Conservation (phyloP, 768 basidiomycete genomes). For the Leccinellum albellum region DNA sequence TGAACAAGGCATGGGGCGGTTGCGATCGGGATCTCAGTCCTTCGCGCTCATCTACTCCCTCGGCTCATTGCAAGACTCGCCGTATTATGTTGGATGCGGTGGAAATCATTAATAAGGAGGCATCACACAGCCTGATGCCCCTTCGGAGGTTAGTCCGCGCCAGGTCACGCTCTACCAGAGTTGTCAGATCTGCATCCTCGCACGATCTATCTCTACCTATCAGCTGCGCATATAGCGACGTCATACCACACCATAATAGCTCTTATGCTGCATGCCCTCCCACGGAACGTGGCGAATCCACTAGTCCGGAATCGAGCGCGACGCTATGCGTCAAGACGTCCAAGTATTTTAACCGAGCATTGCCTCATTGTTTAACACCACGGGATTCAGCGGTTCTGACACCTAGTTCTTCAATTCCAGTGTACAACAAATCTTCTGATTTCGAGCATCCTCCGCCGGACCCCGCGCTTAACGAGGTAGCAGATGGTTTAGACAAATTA, state of each 20-base stretch:
- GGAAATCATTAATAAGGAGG: conserved; percentile 12
- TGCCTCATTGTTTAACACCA: not conserved
- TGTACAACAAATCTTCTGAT: conserved; percentile 4
- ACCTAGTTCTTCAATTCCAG: conserved; percentile 3
- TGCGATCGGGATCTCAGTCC: not conserved
- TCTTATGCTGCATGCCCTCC: not conserved
- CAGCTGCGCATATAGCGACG: not conserved
- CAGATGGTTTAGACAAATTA: not conserved
- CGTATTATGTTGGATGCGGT: conserved; percentile 17
- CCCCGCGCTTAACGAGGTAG: not conserved
- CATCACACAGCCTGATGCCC: not conserved
- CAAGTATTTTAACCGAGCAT: conserved; percentile 15
- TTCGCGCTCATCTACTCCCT: not conserved
- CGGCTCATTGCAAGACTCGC: not conserved
- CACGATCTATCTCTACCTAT: conserved; percentile 7
- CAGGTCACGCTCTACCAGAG: not conserved
- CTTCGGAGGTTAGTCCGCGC: not conserved
- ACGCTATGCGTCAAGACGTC: conserved; percentile 8
- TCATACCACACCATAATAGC: too few relatives aligned
- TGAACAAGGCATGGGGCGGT: not conserved
- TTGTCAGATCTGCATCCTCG: not conserved
- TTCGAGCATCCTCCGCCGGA: not conserved
- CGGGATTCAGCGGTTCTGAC: not conserved
- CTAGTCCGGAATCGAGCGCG: not conserved
- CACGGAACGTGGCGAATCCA: not conserved